phyloP scores from a whole-genome alignment of 768 basidiomycete genomes.

The Guyanaporus albipodus region DNA sequence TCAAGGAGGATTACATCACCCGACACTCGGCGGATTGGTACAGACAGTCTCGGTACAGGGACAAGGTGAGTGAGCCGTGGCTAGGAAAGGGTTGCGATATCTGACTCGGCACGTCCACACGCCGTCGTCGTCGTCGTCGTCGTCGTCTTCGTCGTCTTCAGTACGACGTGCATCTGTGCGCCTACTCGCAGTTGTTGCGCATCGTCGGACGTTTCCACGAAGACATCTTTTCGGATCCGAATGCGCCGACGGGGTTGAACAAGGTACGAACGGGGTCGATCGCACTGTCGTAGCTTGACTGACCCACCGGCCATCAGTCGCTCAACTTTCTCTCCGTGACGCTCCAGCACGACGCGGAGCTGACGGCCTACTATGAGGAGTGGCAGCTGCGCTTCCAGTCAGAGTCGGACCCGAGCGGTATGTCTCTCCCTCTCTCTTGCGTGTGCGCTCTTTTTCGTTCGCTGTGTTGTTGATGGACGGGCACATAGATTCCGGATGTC shows the following conservation, averaged over 20 bases:
- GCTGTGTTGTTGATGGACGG: not conserved
- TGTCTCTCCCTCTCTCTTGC: not conserved
- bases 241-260: conserved; percentile 64
- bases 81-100: too few species aligned
- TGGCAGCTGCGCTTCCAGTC: conserved; percentile 58
- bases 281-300: not conserved
- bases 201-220: conserved; percentile 75
- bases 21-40: conserved; percentile 76
- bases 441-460: not conserved
- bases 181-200: conserved; percentile 63
- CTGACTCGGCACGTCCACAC: too few species aligned
- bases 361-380: conserved; percentile 60
- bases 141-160: too few species aligned
- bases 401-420: conserved; percentile 58
- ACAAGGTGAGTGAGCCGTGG: conserved; percentile 40
- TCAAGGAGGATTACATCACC: conserved; percentile 80
- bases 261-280: too few species aligned
- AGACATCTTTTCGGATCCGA: conserved; percentile 69
- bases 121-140: too few species aligned
- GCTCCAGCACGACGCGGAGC: conserved; percentile 51
- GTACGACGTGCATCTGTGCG: conserved; percentile 77
- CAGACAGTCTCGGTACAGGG: conserved; percentile 59
- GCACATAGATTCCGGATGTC: conserved; percentile 55
- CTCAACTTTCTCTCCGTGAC: conserved; percentile 69
- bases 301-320: conserved; percentile 36